phyloP scores from a whole-genome alignment of 805 yeast species.

The Soucietia sequanensis region DNA sequence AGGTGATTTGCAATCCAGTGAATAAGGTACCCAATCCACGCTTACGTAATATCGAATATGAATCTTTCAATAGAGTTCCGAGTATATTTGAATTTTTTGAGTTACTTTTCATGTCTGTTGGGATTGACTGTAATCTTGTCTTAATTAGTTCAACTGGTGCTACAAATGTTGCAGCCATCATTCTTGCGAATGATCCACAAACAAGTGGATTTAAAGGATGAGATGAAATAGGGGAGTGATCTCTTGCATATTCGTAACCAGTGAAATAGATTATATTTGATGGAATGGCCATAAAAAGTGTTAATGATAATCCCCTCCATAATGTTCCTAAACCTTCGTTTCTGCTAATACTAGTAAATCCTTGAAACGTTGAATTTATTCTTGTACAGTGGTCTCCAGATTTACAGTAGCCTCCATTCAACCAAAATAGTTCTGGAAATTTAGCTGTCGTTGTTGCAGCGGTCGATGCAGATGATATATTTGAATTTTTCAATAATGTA shows the following conservation, averaged over 20 bases:
- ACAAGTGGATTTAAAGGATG: constrained; percentile 71
- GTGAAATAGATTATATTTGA: constrained; percentile 91
- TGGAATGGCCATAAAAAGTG: constrained; percentile 87
- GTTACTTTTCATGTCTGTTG: constrained; percentile 36
- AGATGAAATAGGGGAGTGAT: constrained; percentile 47
- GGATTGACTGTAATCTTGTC: constrained; percentile 89
- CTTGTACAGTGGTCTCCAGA: constrained; percentile 40
- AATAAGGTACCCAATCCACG: constrained; percentile 69
- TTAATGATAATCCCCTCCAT: constrained; percentile 87
- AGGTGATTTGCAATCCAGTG: constrained; percentile 81
- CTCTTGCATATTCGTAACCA: constrained; percentile 86
- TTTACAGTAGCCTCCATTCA: constrained; percentile 35
- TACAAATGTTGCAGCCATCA: constrained; percentile 77
- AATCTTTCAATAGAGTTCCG: constrained; percentile 52
- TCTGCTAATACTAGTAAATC: constrained; percentile 60
- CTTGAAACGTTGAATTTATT: constrained; percentile 72
- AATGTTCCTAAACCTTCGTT: constrained; percentile 76
- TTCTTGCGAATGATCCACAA: constrained; percentile 84
- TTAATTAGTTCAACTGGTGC: constrained; percentile 87
- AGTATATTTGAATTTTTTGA: constrained; percentile 26
- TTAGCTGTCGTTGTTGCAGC: constrained; percentile 24
- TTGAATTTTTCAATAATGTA: constrained; percentile 15
- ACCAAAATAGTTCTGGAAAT: constrained; percentile 33
- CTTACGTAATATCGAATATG: constrained; percentile 45
- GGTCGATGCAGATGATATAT: constrained; percentile 28